Evolutionary conservation across 176 grass and related monocot species (phyloP).

Genomic region (Aegilops longissima): DNA sequence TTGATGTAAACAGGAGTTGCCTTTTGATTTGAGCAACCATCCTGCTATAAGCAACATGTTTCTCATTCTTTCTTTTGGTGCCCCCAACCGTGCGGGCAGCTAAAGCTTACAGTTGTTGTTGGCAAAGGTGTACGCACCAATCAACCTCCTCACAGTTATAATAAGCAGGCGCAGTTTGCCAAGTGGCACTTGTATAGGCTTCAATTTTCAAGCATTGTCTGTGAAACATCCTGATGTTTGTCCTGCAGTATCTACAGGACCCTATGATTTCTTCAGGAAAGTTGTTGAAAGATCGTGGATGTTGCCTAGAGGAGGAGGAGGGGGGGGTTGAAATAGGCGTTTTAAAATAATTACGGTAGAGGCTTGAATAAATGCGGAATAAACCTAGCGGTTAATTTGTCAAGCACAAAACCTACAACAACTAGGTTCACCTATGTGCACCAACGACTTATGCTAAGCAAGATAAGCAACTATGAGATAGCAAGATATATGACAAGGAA

Average conservation of each 20-base stretch:
- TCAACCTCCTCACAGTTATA: conserved; percentile 14
- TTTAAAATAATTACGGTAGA: too few species aligned
- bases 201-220: not conserved
- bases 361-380: too few species aligned
- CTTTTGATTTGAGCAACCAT: conserved; percentile 37
- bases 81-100: not conserved
- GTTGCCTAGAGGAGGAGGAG: too few species aligned
- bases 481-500: too few species aligned
- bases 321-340: too few species aligned
- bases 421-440: too few species aligned
- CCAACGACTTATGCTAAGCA: too few species aligned
- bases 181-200: not conserved
- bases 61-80: conserved; percentile 7
- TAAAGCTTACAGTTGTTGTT: not conserved
- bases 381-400: too few species aligned
- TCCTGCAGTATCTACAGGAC: not conserved
- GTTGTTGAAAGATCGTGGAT: too few species aligned
- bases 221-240: not conserved
- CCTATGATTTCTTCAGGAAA: too few species aligned
- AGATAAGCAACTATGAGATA: too few species aligned
- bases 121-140: conserved; percentile 41
- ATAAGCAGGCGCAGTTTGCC: not conserved
- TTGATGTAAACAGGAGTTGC: conserved; percentile 58
- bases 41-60: conserved; percentile 30
- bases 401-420: too few species aligned